phyloP scores from a whole-genome alignment of 768 basidiomycete species.

The Mycena sanguinolenta region DNA sequence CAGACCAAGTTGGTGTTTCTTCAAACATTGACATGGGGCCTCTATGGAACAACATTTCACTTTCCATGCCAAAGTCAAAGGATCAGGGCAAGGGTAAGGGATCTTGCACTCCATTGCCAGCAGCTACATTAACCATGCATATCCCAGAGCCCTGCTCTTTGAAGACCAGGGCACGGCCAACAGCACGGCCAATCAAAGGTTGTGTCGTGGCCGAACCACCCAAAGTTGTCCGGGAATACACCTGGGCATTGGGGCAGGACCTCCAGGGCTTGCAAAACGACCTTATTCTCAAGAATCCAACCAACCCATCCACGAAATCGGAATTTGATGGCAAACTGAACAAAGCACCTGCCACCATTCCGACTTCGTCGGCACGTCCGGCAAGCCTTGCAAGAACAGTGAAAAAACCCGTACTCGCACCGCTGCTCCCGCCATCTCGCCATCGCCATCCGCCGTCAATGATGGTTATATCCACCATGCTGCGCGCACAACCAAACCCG shows the following conservation, averaged over 20 bases:
- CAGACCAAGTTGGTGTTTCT: not conserved
- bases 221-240: not conserved
- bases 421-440: not conserved
- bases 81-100: not conserved
- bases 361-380: not conserved
- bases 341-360: not conserved
- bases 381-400: too few species aligned
- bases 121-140: not conserved
- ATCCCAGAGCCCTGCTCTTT: not conserved
- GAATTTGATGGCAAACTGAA: not conserved
- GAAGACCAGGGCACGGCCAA: not conserved
- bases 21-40: not conserved
- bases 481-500: not conserved
- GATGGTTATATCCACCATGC: not conserved
- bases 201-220: too few species aligned
- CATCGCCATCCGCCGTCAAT: not conserved
- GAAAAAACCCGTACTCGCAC: conserved; percentile 4
- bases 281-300: not conserved
- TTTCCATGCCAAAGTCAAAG: not conserved
- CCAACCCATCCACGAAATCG: not conserved
- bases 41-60: not conserved
- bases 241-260: not conserved
- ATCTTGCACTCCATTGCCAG: not conserved
- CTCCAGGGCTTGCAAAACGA: not conserved
- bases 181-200: not conserved